Evolutionary conservation across 2,329 filamentous ascomycete species (phyloP), one percentile per base, ranked within the genome.

Genomic region (Purpureocillium takamizusanense): DNA sequence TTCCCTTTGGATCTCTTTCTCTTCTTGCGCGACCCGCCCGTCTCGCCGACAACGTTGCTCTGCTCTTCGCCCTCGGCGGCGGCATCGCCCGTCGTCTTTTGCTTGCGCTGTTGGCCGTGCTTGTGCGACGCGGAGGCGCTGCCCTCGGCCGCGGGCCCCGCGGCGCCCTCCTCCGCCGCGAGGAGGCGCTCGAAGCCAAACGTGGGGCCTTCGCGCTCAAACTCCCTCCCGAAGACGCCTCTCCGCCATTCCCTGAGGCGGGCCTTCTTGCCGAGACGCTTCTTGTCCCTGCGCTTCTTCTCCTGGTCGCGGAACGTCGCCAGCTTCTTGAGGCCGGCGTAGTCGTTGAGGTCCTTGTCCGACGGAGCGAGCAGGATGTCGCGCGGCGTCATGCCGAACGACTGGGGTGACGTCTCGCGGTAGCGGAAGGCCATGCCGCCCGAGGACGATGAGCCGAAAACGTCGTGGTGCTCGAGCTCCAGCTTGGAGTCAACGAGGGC

Each of bases 301-400:
- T 89, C 85, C 3, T 72, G 69, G 56, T 95, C 89, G 40, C 92
- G 76, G 69, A 92, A 98, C 5, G 85, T 72, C 4, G 90, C 89
- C 42, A 95, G 76, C 66, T 95, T 97, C 74, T 98, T 98, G 53
- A 98, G 68, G 7, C 92, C 90, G 5, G 83, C 90, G 55, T 83
- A 98, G 47, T 89, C 74, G 61, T 98, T 98, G 47, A 98, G 76
- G 38, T 82, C 79, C 34, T 78, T 69, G 64, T 98, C 92, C 33
- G 83, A 83, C 1, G 89, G 86, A 48, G 94, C 87, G 56, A 82
- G 73, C 27, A 98, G 75, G 51, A 98, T 97, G 61, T 98, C 92
- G 44, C 81, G 77, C 1, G 89, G 72, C 1, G 86, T 94, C 54
- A 98, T 78, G 42, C 92, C 92, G 56, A 94, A 98, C 11, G 83